A percentile compares a stretch with the other conserved stretches of the same genome.
Evolutionary conservation across 2,329 filamentous ascomycete genomes (phyloP).

Genomic region (Drechslerella dactyloides): DNA sequence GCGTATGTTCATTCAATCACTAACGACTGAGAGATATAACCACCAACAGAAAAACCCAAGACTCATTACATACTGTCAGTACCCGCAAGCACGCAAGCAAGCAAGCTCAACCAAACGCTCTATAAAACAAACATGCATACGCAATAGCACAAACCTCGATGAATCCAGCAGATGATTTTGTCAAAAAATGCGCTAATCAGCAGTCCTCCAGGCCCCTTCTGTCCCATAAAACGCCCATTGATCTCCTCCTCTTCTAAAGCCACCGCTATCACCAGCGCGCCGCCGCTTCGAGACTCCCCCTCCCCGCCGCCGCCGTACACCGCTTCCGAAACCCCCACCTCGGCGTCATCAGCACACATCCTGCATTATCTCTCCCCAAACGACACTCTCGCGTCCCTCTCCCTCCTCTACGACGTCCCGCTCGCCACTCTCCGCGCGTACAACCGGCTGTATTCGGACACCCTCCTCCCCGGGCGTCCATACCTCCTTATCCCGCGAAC

Average conservation of each 20-base stretch:
- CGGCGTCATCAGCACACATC: not conserved
- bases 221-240: slow-evolving; percentile 49
- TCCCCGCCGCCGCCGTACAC: slow-evolving; percentile 39
- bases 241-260: slow-evolving; percentile 13
- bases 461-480: slow-evolving; percentile 49
- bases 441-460: slow-evolving; percentile 52
- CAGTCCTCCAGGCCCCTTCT: slow-evolving; percentile 49
- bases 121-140: not conserved
- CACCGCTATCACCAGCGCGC: not conserved
- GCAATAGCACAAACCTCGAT: slow-evolving; percentile 15
- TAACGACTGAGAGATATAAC: slow-evolving; percentile 3
- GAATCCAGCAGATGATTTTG: not conserved
- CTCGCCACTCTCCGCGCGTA: slow-evolving; percentile 37
- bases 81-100: slow-evolving; percentile 12
- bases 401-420: slow-evolving; percentile 51
- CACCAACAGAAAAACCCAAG: slow-evolving; percentile 51
- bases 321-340: not conserved
- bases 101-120: slow-evolving; percentile 22
- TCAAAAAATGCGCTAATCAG: slow-evolving; percentile 13
- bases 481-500: slow-evolving; percentile 50
- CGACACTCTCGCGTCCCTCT: slow-evolving; percentile 51
- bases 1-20: not conserved
- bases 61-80: slow-evolving; percentile 52
- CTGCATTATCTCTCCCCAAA: slow-evolving; percentile 48
- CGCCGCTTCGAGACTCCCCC: slow-evolving; percentile 13